Evolutionary conservation across 805 yeast genomes (phyloP).

Genomic region (Pichia paraexigua): DNA sequence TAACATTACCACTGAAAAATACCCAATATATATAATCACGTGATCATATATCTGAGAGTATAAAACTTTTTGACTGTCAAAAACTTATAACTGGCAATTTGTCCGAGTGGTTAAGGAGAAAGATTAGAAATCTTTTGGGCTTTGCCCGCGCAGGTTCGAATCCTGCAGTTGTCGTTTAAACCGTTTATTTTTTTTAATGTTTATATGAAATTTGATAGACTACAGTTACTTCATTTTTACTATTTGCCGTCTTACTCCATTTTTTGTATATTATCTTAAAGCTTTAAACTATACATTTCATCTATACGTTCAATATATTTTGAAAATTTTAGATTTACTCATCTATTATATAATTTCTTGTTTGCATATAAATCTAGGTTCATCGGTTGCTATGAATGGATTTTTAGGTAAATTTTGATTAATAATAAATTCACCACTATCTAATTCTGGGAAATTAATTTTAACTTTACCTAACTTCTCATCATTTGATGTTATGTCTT

Average conservation of each 20-base stretch:
- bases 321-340: too few species aligned
- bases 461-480: conserved; percentile 42
- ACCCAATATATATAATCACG: too few species aligned
- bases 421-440: conserved; percentile 37
- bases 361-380: conserved; percentile 43
- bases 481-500: conserved; percentile 13
- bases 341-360: neutral
- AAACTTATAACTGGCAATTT: conserved; percentile 32
- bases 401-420: conserved; percentile 67
- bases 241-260: too few species aligned
- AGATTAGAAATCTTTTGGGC: conserved; percentile 54
- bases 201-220: too few species aligned
- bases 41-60: too few species aligned
- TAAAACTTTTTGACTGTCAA: too few species aligned
- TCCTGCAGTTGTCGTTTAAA: conserved; percentile 47
- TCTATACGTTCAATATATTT: neutral
- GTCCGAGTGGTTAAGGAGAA: conserved; percentile 54
- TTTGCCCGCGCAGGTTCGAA: conserved; percentile 57
- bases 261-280: neutral
- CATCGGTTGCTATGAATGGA: conserved; percentile 54
- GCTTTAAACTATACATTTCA: neutral
- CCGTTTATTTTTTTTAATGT: neutral
- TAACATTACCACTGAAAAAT: too few species aligned
- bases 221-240: too few species aligned
- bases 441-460: conserved; percentile 44